These are phyloP conservation scores for Lecanicillium sp. DNA, from an alignment of 2,329 filamentous ascomycete species.

Conservation along the genomic window DNA sequence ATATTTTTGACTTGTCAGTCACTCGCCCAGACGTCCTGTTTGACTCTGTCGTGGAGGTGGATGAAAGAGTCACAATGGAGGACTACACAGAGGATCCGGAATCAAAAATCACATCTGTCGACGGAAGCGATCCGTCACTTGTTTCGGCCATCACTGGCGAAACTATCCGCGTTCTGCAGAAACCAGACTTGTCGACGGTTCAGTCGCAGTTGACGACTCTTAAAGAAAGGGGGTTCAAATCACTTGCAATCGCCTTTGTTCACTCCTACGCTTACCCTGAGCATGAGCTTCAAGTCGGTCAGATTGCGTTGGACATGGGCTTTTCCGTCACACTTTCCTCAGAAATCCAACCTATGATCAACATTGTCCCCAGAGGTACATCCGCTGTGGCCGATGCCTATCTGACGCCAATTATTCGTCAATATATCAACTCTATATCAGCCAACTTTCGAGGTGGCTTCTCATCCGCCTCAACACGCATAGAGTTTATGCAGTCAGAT, in stretches of 20 bases:
- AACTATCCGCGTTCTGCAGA: conserved; percentile 55
- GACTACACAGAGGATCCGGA: conserved; percentile 65
- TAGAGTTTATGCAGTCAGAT: conserved; percentile 65
- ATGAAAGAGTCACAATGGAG: conserved; percentile 66
- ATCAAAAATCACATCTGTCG: conserved; percentile 33
- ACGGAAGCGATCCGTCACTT: conserved; percentile 42
- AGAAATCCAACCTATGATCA: conserved; percentile 32
- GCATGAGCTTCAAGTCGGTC: conserved; percentile 37
- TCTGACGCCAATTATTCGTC: conserved; percentile 29
- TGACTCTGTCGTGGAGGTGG: conserved; percentile 62
- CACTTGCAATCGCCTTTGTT: conserved; percentile 54
- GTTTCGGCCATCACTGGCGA: conserved; percentile 61
- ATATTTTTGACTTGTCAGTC: conserved; percentile 67
- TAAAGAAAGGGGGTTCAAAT: conserved; percentile 49
- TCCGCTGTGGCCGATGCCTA: conserved; percentile 36
- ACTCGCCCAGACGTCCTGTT: conserved; percentile 61
- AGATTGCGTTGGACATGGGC: conserved; percentile 31
- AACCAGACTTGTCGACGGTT: conserved; percentile 47
- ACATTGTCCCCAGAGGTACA: conserved; percentile 33
- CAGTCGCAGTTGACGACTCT: conserved; percentile 49
- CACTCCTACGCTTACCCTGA: conserved; percentile 59
- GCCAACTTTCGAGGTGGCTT: conserved; percentile 27
- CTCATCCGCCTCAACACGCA: conserved; percentile 34
- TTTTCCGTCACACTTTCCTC: conserved; percentile 29
- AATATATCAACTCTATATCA: conserved; percentile 26